Evolutionary conservation across 2,329 filamentous ascomycete genomes (phyloP).

Genomic region (Xylaria sp.): DNA sequence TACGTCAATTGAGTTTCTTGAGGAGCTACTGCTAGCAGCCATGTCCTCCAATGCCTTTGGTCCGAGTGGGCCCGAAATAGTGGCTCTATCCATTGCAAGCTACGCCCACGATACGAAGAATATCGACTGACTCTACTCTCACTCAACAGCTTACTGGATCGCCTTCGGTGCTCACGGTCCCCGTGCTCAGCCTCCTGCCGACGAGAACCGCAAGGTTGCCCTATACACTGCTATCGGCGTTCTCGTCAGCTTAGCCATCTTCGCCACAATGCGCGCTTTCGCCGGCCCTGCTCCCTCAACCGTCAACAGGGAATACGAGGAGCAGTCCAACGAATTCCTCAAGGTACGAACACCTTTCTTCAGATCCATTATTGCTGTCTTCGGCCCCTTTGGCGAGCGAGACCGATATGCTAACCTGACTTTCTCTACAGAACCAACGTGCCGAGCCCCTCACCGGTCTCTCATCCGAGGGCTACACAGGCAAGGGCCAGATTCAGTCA

Average conservation of each 20-base stretch:
- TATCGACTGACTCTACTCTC: constrained; percentile 46
- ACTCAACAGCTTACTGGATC: constrained; percentile 89
- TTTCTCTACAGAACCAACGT: constrained; percentile 69
- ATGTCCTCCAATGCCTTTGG: constrained; percentile 8
- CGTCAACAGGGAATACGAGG: constrained; percentile 97
- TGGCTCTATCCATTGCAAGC: constrained; percentile 28
- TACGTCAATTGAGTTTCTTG: constrained; percentile 3
- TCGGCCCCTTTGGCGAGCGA: not conserved
- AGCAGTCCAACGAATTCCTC: constrained; percentile 91
- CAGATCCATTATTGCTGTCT: not conserved
- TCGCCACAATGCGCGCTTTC: constrained; percentile 72
- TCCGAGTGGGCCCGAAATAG: constrained; percentile 33
- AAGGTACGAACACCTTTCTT: constrained; percentile 65
- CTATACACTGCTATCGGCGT: constrained; percentile 74
- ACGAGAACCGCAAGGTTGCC: constrained; percentile 81
- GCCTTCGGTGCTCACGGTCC: constrained; percentile 97
- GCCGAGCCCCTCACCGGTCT: constrained; percentile 87
- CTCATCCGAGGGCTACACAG: constrained; percentile 77
- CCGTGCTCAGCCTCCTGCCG: constrained; percentile 80
- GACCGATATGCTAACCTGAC: constrained; percentile 25
- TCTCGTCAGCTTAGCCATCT: constrained; percentile 70
- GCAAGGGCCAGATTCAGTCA: constrained; percentile 79
- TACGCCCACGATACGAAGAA: not conserved
- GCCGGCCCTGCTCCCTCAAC: constrained; percentile 77
- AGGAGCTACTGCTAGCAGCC: constrained; percentile 1